Base-by-base conservation (phyloP, 2,329 filamentous ascomycete genomes). In the Orbilia ellipsospora region DNA sequence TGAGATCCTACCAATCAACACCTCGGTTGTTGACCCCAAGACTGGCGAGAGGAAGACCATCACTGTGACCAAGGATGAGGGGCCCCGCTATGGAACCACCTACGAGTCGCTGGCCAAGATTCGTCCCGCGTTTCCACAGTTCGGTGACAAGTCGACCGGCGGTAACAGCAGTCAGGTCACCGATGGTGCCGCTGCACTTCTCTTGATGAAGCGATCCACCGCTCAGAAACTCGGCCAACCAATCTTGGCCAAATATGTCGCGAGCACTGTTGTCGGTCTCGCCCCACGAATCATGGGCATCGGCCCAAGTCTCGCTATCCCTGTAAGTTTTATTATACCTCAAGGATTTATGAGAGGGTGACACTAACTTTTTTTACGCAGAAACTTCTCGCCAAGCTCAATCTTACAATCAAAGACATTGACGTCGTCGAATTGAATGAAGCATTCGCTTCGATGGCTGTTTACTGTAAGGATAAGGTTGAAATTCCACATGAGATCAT, bases 241-340 rank as follows among this genome's bases (percentile, higher is more conserved):
- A 77, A 94, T 99, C 83, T 82, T 98, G 77, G 95, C 90, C 83
- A 99, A 99, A 84, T 98, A 93, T 82, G 93, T 95, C 78, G 93
- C 92, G 80, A 92, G 94, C 68, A 97, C 94, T 10, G 90, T 97
- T 50, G 92, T 94, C 45, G 95, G 95, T 79, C 88, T 98, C 4
- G 89, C 95, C 0, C 95, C 95, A 4, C 88, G 95, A 78, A 93
- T 99, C 84, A 99, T 99, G 95, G 95, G 94, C 78, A 97, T 98
- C 79, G 92, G 92, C 66, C 92, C 92, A 42, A 89, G 89, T 51
- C 83, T 90, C 42, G 89, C 88, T 73, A 90, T 91, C 77, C 89
- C 89, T 77, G 69, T 73, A 73, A 73, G 69, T 62, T 16, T 16
- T n/a, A 28, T 36, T n/a, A 12, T 16, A n/a, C 18, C 20, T 15